Percentiles rank a stretch among this genome's conserved stretches.
Evolutionary conservation across 1,284 basidiomycete species (phyloP).

Genomic region (Athelia psychrophila): DNA sequence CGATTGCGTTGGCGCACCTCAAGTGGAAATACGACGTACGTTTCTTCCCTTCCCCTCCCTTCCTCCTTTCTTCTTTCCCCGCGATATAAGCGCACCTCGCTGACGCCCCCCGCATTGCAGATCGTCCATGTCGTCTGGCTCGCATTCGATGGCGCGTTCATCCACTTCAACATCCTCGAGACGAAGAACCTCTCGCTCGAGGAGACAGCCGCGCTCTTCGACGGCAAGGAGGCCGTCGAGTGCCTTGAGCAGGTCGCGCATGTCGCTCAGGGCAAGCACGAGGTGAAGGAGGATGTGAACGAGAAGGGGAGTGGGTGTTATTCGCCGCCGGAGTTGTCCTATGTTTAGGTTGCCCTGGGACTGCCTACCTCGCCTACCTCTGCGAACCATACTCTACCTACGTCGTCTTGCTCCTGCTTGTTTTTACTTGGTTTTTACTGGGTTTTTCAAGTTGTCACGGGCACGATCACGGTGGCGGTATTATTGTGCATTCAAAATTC

Average conservation of each 20-base stretch:
- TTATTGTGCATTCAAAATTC: too few species aligned
- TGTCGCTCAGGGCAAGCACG: conserved; percentile 4
- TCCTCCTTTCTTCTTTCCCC: conserved; percentile 1
- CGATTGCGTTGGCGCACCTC: conserved; percentile 57
- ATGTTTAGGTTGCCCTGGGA: too few species aligned
- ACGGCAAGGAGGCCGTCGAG: conserved; percentile 53
- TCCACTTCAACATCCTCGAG: conserved; percentile 68
- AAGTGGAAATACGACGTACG: conserved; percentile 65
- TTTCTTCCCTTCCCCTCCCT: too few species aligned
- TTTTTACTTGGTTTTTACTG: too few species aligned
- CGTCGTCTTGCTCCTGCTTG: too few species aligned
- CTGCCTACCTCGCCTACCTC: too few species aligned
- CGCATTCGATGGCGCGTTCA: conserved; percentile 56
- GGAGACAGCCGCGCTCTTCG: conserved; percentile 74
- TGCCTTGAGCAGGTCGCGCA: conserved; percentile 36
- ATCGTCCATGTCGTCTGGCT: conserved; percentile 71
- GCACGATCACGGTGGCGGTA: too few species aligned
- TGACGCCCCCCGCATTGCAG: conserved; percentile 20
- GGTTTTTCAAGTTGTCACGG: too few species aligned
- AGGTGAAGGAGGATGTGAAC: conserved; percentile 25
- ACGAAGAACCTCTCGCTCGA: conserved; percentile 72
- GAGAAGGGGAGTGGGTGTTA: conserved; percentile 24
- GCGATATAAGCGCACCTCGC: too few species aligned
- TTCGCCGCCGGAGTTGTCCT: too few species aligned
- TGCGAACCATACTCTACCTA: too few species aligned